Percentiles rank a stretch among this genome's conserved stretches.
These are phyloP conservation scores for Neofusicoccum cordaticola DNA, from an alignment of 2,329 filamentous ascomycete genomes.

Conservation along the genomic window DNA sequence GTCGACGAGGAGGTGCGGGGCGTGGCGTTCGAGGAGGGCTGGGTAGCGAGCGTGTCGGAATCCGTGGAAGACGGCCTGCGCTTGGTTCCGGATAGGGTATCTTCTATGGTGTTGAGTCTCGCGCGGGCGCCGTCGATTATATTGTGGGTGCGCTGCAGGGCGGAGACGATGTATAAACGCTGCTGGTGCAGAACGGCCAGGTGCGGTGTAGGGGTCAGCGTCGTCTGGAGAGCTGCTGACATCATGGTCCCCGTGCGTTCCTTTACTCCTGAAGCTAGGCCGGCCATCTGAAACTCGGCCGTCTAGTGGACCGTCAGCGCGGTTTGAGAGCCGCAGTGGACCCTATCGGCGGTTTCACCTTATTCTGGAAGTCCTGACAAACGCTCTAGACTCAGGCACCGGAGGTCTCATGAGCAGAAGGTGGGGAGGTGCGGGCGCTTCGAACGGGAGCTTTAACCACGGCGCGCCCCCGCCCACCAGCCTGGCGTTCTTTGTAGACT, in stretches of 20 bases:
- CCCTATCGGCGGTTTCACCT: constrained; percentile 9
- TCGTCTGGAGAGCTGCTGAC: constrained; percentile 12
- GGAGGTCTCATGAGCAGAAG: neutral
- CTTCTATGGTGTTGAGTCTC: neutral
- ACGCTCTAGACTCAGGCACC: neutral
- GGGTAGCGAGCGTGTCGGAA: no score
- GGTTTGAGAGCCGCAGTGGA: constrained; percentile 1
- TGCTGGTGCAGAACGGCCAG: constrained; percentile 12
- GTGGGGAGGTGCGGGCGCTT: neutral
- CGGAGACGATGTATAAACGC: constrained; percentile 15
- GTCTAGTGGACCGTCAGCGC: neutral
- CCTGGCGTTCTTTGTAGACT: neutral
- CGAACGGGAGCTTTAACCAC: neutral
- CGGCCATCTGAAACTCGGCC: constrained; percentile 10
- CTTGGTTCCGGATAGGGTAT: neutral
- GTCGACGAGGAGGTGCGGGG: neutral
- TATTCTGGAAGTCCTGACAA: constrained; percentile 3
- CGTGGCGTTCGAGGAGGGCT: neutral
- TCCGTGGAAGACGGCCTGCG: neutral
- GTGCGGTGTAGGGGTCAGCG: constrained; percentile 7
- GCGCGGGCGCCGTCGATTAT: constrained; percentile 9
- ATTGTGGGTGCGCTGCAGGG: constrained; percentile 5
- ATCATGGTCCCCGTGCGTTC: constrained; percentile 12
- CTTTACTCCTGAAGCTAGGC: constrained; percentile 6
- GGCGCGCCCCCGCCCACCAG: neutral